phyloP scores from a whole-genome alignment of 2,329 filamentous ascomycete genomes.

The Diaporthe helianthi region DNA sequence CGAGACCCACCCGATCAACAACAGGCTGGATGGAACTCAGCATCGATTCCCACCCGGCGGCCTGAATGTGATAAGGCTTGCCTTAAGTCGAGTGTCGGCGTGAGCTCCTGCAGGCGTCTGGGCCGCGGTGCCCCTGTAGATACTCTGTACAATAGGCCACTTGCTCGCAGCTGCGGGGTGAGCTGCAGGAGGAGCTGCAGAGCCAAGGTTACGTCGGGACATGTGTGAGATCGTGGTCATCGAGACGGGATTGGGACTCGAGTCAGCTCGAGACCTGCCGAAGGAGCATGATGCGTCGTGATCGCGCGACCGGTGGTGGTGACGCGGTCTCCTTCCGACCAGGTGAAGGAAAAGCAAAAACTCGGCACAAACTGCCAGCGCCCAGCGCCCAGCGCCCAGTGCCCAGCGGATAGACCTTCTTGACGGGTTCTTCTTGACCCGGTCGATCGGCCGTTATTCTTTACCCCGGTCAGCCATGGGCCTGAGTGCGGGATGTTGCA shows the following conservation, averaged over 20 bases:
- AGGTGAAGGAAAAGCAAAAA: slow-evolving; percentile 8
- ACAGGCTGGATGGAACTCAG: neutral
- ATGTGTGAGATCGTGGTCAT: slow-evolving; percentile 27
- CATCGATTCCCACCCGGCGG: neutral
- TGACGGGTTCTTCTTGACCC: neutral
- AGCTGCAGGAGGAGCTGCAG: slow-evolving; percentile 31
- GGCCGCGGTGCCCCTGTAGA: neutral
- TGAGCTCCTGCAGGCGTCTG: slow-evolving; percentile 21
- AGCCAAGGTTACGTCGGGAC: slow-evolving; percentile 16
- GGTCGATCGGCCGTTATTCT: slow-evolving; percentile 10
- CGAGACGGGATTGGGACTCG: slow-evolving; percentile 12
- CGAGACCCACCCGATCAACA: neutral
- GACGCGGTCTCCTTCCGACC: slow-evolving; percentile 18
- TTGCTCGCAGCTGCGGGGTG: slow-evolving; percentile 27
- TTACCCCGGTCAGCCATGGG: slow-evolving; percentile 10
- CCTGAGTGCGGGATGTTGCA: slow-evolving; percentile 9
- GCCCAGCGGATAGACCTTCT: slow-evolving; percentile 1
- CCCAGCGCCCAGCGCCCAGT: neutral
- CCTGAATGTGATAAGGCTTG: slow-evolving; percentile 32
- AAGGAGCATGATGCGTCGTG: slow-evolving; percentile 3
- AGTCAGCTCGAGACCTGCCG: slow-evolving; percentile 22
- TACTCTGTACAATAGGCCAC: neutral
- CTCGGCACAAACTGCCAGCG: slow-evolving; percentile 15
- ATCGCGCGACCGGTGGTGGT: neutral
- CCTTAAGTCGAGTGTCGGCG: slow-evolving; percentile 25